Evolutionary conservation across 495 filamentous ascomycete genomes (phyloP), one percentile per base, ranked within the genome.

Genomic region (Lepraria neglecta): DNA sequence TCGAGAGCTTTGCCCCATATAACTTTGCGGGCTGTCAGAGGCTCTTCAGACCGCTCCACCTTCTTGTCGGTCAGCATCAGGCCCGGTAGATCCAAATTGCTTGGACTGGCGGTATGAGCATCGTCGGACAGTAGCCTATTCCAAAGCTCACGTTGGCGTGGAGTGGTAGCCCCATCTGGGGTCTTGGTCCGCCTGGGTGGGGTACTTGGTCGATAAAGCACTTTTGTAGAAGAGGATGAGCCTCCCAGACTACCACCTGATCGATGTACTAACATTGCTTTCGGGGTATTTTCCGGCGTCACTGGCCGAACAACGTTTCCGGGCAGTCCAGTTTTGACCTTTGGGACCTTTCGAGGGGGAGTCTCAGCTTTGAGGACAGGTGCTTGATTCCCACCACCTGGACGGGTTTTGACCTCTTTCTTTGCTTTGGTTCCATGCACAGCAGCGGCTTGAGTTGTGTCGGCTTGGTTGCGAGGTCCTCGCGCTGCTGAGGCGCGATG

Each of bases 131-230:
- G 59, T 35, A 71, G 55, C 30, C 48, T 63, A 24, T 59, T 47
- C 67, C 69, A 71, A 27, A 70, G 45, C 33, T 68, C 64, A 35
- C 61, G 56, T 48, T 71, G 69, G 40, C 65, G 68, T n/a, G 69
- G 69, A 6, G 67, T 71, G 12, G 65, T 70, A 30, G 33, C 43
- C n/a, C 27, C n/a, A 17, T 58, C 43, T 52, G 51, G 24, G 15
- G 35, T 38, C 31, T 28, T 27, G 40, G 14, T 48, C 40, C 4
- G 27, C 33, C 42, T 56, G 24, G 61, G 51, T 15, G 60, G 64
- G 4, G 60, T 66, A 24, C 27, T 58, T 15, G 60, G 64, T 30
- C 21, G 60, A 35, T 55, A 31, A 10, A 61, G n/a, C 12, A 6
- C 24, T 9, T 24, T 42, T 9, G 17, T 44, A 30, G 59, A 35